Conservation (phyloP, 345 rosid genomes). For the Hypericum androsaemum region DNA sequence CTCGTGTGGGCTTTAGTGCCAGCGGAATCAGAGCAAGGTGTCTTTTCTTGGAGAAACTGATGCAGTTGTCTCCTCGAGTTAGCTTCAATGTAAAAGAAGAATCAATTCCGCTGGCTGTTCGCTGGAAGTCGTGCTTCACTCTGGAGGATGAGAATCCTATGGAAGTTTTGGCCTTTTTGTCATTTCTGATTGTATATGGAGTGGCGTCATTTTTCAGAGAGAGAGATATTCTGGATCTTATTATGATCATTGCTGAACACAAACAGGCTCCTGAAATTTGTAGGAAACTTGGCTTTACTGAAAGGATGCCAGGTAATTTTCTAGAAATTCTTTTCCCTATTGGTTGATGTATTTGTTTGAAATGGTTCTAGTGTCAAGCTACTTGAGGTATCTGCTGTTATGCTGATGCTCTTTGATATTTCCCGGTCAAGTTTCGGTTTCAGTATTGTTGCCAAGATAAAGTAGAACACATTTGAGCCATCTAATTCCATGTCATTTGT, state of each 20-base stretch:
- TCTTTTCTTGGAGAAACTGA: neutral
- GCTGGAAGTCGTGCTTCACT: neutral
- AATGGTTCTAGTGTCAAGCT: too few relatives aligned
- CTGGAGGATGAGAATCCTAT: constrained; percentile 8
- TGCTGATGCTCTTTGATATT: too few relatives aligned
- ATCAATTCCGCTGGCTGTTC: neutral
- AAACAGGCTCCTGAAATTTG: constrained; percentile 5
- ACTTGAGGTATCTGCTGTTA: too few relatives aligned
- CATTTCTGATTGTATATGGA: neutral
- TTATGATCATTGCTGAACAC: neutral
- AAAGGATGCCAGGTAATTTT: constrained; percentile 2
- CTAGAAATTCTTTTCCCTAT: too few relatives aligned
- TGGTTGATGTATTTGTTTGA: too few relatives aligned
- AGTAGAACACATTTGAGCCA: too few relatives aligned
- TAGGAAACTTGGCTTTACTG: neutral
- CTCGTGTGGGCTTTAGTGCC: neutral
- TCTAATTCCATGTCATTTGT: too few relatives aligned
- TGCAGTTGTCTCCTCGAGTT: neutral
- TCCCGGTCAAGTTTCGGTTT: too few relatives aligned
- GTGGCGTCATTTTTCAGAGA: neutral
- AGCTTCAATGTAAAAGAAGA: neutral
- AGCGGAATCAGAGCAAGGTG: too few relatives aligned
- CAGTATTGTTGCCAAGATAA: too few relatives aligned
- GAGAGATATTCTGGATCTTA: neutral
- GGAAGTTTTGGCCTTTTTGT: constrained; percentile 4